These are phyloP conservation scores for Pholiota adiposa DNA, from an alignment of 1,284 basidiomycete genomes.

Conservation along the genomic window DNA sequence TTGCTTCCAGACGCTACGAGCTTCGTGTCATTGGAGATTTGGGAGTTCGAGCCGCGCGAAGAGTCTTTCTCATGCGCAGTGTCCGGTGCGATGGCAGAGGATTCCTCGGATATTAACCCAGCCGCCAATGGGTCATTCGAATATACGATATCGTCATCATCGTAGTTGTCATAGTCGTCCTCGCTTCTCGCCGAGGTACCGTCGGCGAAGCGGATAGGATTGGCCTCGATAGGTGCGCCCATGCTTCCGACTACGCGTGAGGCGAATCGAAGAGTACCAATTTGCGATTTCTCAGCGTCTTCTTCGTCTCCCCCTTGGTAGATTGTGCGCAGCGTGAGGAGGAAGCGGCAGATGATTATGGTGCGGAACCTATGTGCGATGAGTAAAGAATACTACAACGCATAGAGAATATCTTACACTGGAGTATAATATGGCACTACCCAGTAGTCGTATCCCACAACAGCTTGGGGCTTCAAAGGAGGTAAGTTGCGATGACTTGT, in stretches of 20 bases:
- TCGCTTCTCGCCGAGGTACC: conserved; percentile 44
- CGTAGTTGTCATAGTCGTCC: conserved; percentile 48
- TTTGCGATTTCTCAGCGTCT: conserved; percentile 32
- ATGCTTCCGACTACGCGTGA: conserved; percentile 3
- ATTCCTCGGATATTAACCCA: background rate
- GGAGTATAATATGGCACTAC: conserved; percentile 34
- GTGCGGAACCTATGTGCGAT: conserved; percentile 29
- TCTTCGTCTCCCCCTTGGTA: conserved; percentile 38
- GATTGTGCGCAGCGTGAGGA: conserved; percentile 30
- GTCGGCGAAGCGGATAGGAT: conserved; percentile 1
- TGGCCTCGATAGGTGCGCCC: background rate
- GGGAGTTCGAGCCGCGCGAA: background rate
- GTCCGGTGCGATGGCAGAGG: background rate
- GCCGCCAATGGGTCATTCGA: conserved; percentile 2
- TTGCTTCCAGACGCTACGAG: background rate
- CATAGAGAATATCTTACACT: conserved; percentile 24
- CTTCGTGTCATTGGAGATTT: background rate
- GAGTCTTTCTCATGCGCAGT: background rate
- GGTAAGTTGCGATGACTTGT: background rate
- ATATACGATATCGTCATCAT: conserved; percentile 25
- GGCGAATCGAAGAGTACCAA: conserved; percentile 3
- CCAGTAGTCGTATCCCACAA: conserved; percentile 34
- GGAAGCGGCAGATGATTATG: conserved; percentile 35
- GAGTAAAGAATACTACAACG: background rate
- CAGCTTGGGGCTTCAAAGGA: conserved; percentile 26